These are phyloP conservation scores for Dendrocalamus latiflorus DNA, from an alignment of 202 grass and related monocot genomes.

Conservation along the genomic window DNA sequence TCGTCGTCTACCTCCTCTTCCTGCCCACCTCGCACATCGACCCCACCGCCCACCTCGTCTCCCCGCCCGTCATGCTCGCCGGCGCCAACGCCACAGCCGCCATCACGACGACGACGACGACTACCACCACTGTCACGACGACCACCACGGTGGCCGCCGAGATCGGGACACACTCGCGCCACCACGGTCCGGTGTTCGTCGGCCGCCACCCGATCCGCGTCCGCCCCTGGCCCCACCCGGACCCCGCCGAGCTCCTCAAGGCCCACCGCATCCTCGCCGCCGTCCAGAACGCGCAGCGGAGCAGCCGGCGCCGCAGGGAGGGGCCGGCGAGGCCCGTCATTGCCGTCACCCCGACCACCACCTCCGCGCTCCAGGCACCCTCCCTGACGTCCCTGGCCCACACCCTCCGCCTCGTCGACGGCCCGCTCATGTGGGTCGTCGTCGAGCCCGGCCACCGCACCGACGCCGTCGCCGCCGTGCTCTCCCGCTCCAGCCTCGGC, in stretches of 20 bases:
- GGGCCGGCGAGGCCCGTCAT: slow-evolving; percentile 36
- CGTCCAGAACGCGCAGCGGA: slow-evolving; percentile 69
- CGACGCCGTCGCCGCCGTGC: slow-evolving; percentile 52
- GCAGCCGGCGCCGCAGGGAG: slow-evolving; percentile 16
- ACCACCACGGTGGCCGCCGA: slow-evolving; percentile 32
- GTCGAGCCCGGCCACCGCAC: slow-evolving; percentile 46
- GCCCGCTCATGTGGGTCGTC: slow-evolving; percentile 58
- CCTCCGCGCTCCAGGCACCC: slow-evolving; percentile 51
- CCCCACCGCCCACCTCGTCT: slow-evolving; percentile 39
- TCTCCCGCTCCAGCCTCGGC: slow-evolving; percentile 41
- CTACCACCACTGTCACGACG: neutral
- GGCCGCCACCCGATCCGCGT: slow-evolving; percentile 82
- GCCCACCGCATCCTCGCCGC: slow-evolving; percentile 70
- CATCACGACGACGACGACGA: neutral
- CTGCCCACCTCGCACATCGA: slow-evolving; percentile 46
- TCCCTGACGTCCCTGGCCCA: slow-evolving; percentile 58
- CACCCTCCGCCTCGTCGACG: slow-evolving; percentile 64
- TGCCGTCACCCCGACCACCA: slow-evolving; percentile 55
- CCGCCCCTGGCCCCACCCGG: slow-evolving; percentile 60
- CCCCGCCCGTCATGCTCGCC: no score
- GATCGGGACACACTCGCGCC: slow-evolving; percentile 1
- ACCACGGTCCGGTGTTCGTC: slow-evolving; percentile 55
- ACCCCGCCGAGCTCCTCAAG: slow-evolving; percentile 64
- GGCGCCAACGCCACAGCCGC: slow-evolving; percentile 23
- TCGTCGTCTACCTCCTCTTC: slow-evolving; percentile 79